Conservation (phyloP, 805 yeast genomes). For the Kuraishia floccosa region DNA sequence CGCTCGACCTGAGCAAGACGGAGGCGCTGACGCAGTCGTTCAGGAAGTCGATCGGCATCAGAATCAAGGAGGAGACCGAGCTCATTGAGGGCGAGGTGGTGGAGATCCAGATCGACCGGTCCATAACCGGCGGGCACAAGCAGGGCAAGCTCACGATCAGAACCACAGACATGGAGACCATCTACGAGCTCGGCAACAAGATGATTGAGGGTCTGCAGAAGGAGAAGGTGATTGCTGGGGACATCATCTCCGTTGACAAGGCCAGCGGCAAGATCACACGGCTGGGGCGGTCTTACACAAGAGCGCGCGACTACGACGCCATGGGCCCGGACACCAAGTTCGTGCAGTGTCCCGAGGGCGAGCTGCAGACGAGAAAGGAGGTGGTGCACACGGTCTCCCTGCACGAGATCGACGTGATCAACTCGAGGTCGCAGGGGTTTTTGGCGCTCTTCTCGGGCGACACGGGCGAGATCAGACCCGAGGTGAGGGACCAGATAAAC, state of each 20-base stretch:
- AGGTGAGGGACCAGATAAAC: conserved; percentile 93
- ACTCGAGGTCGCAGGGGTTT: conserved; percentile 96
- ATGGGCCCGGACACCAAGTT: conserved; percentile 98
- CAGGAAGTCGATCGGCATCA: conserved; percentile 90
- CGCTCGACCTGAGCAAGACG: conserved; percentile 87
- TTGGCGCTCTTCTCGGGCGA: conserved; percentile 91
- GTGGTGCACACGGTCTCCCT: conserved; percentile 96
- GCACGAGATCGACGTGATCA: conserved; percentile 96
- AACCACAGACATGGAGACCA: conserved; percentile 97
- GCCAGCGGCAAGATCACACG: conserved; percentile 90
- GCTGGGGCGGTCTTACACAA: conserved; percentile 90
- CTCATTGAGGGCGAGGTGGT: conserved; percentile 98
- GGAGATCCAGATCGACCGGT: conserved; percentile 88
- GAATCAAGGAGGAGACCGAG: conserved; percentile 94
- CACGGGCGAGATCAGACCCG: conserved; percentile 95
- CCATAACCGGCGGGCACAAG: conserved; percentile 94
- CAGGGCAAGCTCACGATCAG: conserved; percentile 96
- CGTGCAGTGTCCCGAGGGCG: conserved; percentile 98
- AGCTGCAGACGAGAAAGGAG: conserved; percentile 88
- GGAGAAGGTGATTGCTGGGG: conserved; percentile 96
- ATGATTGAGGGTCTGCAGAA: conserved; percentile 91
- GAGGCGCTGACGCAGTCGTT: conserved; percentile 96
- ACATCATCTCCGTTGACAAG: conserved; percentile 90
- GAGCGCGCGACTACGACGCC: conserved; percentile 97
- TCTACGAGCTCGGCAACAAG: conserved; percentile 87